Evolutionary conservation across 2,329 filamentous ascomycete genomes (phyloP).

Genomic region (Claviceps sp.): DNA sequence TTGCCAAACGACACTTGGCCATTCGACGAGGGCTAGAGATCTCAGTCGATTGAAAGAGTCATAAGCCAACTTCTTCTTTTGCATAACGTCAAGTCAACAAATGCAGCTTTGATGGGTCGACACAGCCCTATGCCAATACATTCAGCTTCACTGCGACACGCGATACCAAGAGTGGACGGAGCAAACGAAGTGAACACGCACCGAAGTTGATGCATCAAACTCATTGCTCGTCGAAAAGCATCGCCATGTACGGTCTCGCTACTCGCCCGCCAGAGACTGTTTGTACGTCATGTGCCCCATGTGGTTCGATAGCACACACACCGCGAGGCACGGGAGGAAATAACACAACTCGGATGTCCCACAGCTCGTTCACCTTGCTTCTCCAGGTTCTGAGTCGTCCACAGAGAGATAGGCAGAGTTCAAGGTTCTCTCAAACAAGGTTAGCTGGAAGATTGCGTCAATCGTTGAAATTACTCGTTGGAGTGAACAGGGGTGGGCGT

Average conservation of each 20-base stretch:
- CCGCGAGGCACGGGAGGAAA: not conserved
- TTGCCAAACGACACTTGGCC: too few relatives aligned
- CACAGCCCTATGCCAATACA: too few relatives aligned
- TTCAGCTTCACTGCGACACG: too few relatives aligned
- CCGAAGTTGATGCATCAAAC: not conserved
- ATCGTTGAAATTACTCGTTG: constrained; percentile 9
- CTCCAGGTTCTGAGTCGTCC: constrained; percentile 12
- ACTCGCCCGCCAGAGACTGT: not conserved
- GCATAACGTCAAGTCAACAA: too few relatives aligned
- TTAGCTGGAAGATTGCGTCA: constrained; percentile 10
- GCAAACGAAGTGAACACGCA: too few relatives aligned
- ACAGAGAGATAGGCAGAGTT: constrained; percentile 4
- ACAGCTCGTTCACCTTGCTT: constrained; percentile 1
- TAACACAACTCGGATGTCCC: constrained; percentile 3
- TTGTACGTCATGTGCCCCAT: too few relatives aligned
- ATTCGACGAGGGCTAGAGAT: too few relatives aligned
- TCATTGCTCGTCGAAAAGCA: not conserved
- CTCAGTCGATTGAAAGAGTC: too few relatives aligned
- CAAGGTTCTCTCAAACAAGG: constrained; percentile 10
- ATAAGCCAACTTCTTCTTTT: too few relatives aligned
- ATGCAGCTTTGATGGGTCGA: too few relatives aligned
- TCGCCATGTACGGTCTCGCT: not conserved
- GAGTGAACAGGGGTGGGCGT: constrained; percentile 11
- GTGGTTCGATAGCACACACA: not conserved
- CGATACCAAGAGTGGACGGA: too few relatives aligned